Percentiles rank a stretch among this genome's conserved stretches.
phyloP scores from a whole-genome alignment of 352 stramenopile genomes.

The Aphanomyces astaci region DNA sequence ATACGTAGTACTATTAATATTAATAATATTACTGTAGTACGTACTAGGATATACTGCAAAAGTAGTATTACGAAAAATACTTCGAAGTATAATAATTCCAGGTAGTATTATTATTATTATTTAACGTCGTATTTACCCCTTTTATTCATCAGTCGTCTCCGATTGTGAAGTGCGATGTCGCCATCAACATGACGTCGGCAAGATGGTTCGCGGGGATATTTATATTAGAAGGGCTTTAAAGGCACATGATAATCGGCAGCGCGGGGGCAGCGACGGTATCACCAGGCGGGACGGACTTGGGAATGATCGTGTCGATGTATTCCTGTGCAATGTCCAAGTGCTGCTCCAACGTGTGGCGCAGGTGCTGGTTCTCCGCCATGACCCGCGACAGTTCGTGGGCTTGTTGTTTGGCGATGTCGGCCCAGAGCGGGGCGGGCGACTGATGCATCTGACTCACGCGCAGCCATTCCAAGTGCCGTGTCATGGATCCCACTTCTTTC shows the following conservation, averaged over 20 bases:
- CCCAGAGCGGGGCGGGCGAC: neutral
- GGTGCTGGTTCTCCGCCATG: constrained; percentile 13
- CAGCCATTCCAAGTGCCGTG: constrained; percentile 7
- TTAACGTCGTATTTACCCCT: too few relatives aligned
- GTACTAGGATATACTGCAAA: too few relatives aligned
- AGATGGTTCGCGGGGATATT: neutral
- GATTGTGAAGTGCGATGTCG: too few relatives aligned
- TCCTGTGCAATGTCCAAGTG: constrained; percentile 21
- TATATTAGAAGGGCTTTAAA: constrained; percentile 11
- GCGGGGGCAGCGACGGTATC: neutral
- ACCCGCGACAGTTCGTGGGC: neutral
- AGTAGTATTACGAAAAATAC: too few relatives aligned
- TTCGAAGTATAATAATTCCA: too few relatives aligned
- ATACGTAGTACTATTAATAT: too few relatives aligned
- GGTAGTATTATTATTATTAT: too few relatives aligned
- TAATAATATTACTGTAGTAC: too few relatives aligned
- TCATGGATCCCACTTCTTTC: constrained; percentile 21
- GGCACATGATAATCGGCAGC: constrained; percentile 23
- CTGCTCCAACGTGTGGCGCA: constrained; percentile 19
- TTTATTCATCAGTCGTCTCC: too few relatives aligned
- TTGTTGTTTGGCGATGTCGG: constrained; percentile 23
- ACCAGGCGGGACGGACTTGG: neutral
- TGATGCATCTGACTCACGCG: neutral
- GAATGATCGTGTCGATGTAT: constrained; percentile 20
- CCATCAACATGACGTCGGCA: too few relatives aligned